Evolutionary conservation across 2,329 filamentous ascomycete species (phyloP), one percentile per base, ranked within the genome.

Genomic region (Xylaria sp.): DNA sequence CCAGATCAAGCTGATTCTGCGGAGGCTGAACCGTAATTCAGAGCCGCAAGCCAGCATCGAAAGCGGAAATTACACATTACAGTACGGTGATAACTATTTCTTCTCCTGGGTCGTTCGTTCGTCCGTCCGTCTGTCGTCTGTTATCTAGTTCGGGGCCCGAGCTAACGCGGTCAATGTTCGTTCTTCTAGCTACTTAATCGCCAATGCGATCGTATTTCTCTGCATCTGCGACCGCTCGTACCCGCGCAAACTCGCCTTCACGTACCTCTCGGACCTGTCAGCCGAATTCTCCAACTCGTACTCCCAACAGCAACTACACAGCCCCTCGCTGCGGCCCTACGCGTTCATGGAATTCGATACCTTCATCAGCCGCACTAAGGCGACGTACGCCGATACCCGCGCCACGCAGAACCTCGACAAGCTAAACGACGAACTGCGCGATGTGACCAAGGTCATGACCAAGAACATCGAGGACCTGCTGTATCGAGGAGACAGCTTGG

Each of bases 391-490:
- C 75, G 96, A 99, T 81, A 90, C 92, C 63, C 90, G 96, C 72
- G 96, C 96, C 17, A 89, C 93, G 14, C 92, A 94, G 82, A 98
- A 98, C 82, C 88, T 99, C 66, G 93, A 97, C 81, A 94, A 95
- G 82, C 85, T 99, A 73, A 98, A 99, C 78, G 93, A 98, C 78
- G 97, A 99, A 86, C 88, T 99, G 73, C 92, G 94, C 80, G 96
- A 98, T 81, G 97, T 99, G 64, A 98, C 96, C 1, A 94, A 98
- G 83, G 94, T 99, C 78, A 99, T 99, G 97, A 98, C 94, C 64
- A 98, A 98, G 88, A 99, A 99, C 81, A 98, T 99, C 74, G 96
- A 99, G 85, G 96, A 99, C 80, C 83, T 99, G 78, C 84, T 99
- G 61, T 99, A 99, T 80, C 86, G 97, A 70, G 96, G 96, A 32